A percentile compares a stretch with the other conserved stretches of the same genome.
Evolutionary conservation across 2,329 filamentous ascomycete species (phyloP).

Genomic region (Calonectria naviculata): DNA sequence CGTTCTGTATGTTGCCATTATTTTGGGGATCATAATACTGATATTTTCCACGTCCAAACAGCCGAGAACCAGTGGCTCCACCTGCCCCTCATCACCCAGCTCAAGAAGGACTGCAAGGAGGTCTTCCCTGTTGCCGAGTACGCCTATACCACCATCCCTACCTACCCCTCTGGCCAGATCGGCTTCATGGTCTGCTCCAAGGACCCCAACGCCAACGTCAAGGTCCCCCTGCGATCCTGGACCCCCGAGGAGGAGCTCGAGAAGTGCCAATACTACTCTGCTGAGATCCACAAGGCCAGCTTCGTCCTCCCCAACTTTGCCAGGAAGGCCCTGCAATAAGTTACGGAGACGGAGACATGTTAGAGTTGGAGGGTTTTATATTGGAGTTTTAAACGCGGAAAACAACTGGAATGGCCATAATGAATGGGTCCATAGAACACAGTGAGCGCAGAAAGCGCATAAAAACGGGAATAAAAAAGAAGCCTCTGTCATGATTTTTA

Average conservation of each 20-base stretch:
- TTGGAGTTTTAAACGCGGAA: constrained; percentile 34
- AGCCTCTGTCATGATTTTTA: constrained; percentile 28
- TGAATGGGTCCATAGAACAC: constrained; percentile 35
- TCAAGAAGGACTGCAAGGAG: constrained; percentile 96
- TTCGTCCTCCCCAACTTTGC: constrained; percentile 96
- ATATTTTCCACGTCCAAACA: constrained; percentile 51
- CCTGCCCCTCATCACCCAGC: constrained; percentile 89
- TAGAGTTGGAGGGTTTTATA: constrained; percentile 27
- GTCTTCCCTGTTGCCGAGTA: constrained; percentile 99
- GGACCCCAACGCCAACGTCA: constrained; percentile 85
- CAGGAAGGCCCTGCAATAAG: constrained; percentile 75
- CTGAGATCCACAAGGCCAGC: constrained; percentile 93
- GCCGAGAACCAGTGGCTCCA: constrained; percentile 99
- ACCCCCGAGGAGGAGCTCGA: constrained; percentile 89
- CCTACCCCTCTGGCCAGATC: constrained; percentile 98
- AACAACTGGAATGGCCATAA: constrained; percentile 28
- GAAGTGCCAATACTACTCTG: constrained; percentile 96
- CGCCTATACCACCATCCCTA: constrained; percentile 98
- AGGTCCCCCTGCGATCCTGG: constrained; percentile 85
- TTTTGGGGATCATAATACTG: constrained; percentile 24
- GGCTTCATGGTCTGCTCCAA: constrained; percentile 99
- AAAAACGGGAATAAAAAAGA: constrained; percentile 21
- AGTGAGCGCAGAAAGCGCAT: neutral
- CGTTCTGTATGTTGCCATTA: constrained; percentile 29
- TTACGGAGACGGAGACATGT: neutral